Evolutionary conservation across 1,139 yeast species (phyloP), one percentile per base, ranked within the genome.

Genomic region (Hansenula lynferdii): DNA sequence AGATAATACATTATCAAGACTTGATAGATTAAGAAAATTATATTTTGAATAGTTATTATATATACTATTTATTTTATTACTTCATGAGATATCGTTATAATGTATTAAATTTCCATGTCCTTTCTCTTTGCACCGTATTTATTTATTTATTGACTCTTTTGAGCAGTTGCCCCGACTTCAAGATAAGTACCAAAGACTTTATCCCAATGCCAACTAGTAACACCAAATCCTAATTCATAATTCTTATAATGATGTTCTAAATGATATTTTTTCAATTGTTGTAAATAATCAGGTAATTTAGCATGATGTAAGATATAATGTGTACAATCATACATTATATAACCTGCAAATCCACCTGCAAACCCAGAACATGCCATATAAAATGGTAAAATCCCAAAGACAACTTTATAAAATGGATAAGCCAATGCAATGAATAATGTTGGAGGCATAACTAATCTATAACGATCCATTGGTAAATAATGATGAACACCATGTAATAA

Each of bases 171-270:
- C 39, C 57, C 57, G 37, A 62, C 62, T 36, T 62, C 61, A 39
- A 79, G 58, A 42, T 69, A 71, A 31, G 97, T 92, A 39, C 83
- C 85, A 61, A 94, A 92, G 14, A 92, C 85, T 33, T 69, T 75
- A 62, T 92, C 98, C 98, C 98, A 92, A 63, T 87, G 87, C 65
- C 76, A 78, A 44, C 89, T 76, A 31, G 97, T 86, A 44, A 92
- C 97, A 51, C 99, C 99, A 53, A 87, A 92, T 2, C 97, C 99
- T 56, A 89, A 66, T 62, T 92, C 96, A 62, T 86, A 94, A 63
- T 94, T 90, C 69, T 90, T 90, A 70, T 92, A 92, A 60, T 92
- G 99, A 62, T 92, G 99, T 61, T 90, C 97, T 63, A 92, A 74
- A 63, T 92, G 99, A 58, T 86, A 81, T 38, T 84, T 85, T 66